Base-by-base conservation (phyloP, 2,329 filamentous ascomycete species). In the Rutstroemia sydowiana region DNA sequence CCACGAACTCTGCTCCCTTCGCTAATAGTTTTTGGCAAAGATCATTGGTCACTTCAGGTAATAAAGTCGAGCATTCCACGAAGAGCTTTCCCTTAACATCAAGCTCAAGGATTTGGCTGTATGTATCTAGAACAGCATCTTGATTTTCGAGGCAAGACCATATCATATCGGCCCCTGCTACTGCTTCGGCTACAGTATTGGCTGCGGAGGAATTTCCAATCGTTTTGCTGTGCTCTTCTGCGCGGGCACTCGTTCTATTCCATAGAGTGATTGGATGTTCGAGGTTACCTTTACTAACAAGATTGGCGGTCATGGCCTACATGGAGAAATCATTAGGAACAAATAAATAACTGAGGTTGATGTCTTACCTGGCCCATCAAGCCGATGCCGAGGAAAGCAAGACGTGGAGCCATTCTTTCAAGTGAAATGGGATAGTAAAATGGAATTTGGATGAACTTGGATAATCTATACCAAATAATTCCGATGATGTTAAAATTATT, bases 61-160 rank as follows among this genome's bases (percentile, higher is more conserved):
- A 28, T 10, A 51, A 21, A 3, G 41, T 16, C 4, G 48, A 51
- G 18, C 48, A 45, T 30, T 51, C 48, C 2, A 51, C n/a, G 14
- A 51, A 51, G 3, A 51, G 41, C n/a, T 45, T 51, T 5, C 48
- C 40, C 18, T 26, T 45, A 9, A 51, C 26, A 21, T 51, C 48
- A 3, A 34, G 13, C 14, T 34, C 32, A 34, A 34, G 32, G 10
- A 34, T 34, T 11, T 34, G 32, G 14, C 3, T 10, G 9, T 5
- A 34, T 5, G 32, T 34, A 3, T 34, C 11, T 4, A 34, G 9
- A 10, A 41, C 37, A 20, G 37, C 37, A 20, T 41, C 37, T 23
- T 41, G 16, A 23, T 41, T 41, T 23, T 41, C 11, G 16, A 41
- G 37, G 11, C 37, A 41, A 9, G 16, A 4, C 16, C 37, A 41